Evolutionary conservation across 2,329 filamentous ascomycete genomes (phyloP), one percentile per base, ranked within the genome.

Genomic region (Colletotrichum spaethianum): DNA sequence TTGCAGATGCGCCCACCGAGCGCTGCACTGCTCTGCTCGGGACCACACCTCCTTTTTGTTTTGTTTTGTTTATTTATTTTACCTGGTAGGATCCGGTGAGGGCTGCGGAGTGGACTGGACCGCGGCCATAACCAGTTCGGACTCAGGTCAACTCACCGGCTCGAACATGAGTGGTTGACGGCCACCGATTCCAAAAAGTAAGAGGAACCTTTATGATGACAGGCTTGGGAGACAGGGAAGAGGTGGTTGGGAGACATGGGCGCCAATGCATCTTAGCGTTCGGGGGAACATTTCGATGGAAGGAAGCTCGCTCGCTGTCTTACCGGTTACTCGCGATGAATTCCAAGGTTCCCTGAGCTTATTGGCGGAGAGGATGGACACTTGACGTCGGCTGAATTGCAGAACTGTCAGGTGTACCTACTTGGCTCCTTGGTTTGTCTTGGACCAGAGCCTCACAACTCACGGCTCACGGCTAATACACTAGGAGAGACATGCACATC

Each of bases 141-240:
- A 48, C 53, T 64, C 55, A 53, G 46, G 53, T 52, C 67, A 60
- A 36, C 33, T 66, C 52, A 36, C 67, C 36, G 38, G 44, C 67
- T 60, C 61, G n/a, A 53, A 56, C n/a, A 18, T 60, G 28, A 70
- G 36, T 60, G 67, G 67, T 48, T 48, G 46, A 70, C 42, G 36
- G 36, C n/a, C 26, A 48, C n/a, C 44, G 40, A 38, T 44, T 52
- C 46, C 44, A 53, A 23, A 57, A 48, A 28, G 23, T 55, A 66
- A 14, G 28, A 31, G 50, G n/a, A 66, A 31, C 26, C 20, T 59
- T 65, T 20, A 53, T 16, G 53, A 52, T 70, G 67, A 60, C 67
- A 66, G 67, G 67, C 44, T 55, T 53, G 36, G 67, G 53, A 55
- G 62, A 53, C 67, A 53, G 46, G 66, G 46, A 31, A 60, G 63